Base-by-base conservation (phyloP, 2,329 filamentous ascomycete species). In the Diaporthe sp. region DNA sequence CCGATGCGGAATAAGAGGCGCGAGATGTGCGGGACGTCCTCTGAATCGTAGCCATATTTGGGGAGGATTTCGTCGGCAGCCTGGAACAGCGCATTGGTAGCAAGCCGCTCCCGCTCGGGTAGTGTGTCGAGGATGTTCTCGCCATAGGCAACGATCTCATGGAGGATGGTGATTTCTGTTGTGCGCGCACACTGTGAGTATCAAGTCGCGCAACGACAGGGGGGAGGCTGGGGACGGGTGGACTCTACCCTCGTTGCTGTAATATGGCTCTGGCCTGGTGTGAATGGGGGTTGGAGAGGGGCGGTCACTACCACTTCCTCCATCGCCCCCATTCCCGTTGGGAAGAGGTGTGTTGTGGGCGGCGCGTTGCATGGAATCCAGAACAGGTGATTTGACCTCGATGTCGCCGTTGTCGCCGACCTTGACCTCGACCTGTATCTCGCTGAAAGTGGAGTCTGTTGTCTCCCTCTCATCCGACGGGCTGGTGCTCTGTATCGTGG, bases 1-100 rank as follows among this genome's bases (percentile, higher is more conserved):
- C 94, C 94, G 82, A 98, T 91, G 80, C 93, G 93, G 82, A 97
- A 94, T 74, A 98, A 85, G 80, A 97, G 92, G 77, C 93, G 91
- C 78, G 95, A 92, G 80, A 95, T 93, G 79, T 94, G 91, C 79
- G 92, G 92, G 80, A 83, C 83, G n/a, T 96, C 94, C 79, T 94
- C 92, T n/a, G 91, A 89, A 76, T 94, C 89, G 78, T 95, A 86
- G 73, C 92, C 93, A 85, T 94, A 87, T 78, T 91, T 87, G 7
- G 90, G 90, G n/a, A 98, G 89, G 57, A 96, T 88, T 74, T 91
- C 88, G 81, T 97, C 93, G 82, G 97, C 97, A 42, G 95, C 94
- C 72, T 90, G 89, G 84, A 97, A 97, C 25, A 98, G 89, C 13
- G 95, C 94, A 81, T 92, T 92, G 75, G 93, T 95, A 4, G 94